Evolutionary conservation across 768 basidiomycete genomes (phyloP), one percentile per base, ranked within the genome.

Genomic region (Hebeloma cylindrosporum): DNA sequence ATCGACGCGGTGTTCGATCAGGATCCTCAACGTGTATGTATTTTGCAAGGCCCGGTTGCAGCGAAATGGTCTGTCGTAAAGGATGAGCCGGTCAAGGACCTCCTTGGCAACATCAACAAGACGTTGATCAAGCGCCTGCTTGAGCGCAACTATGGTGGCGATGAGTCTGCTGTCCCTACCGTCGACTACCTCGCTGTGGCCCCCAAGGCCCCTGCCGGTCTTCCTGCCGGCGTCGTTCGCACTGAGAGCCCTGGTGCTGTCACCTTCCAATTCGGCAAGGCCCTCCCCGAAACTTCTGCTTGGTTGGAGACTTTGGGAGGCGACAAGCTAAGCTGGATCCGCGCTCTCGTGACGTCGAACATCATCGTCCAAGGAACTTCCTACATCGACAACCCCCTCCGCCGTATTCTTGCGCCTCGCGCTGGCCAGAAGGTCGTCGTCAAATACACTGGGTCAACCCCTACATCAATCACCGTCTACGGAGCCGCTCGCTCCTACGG

Each of bases 1-100:
- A 93, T 97, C 52, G 96, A 98, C 50, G 95, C 94, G 10, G 93
- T 99, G 30, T 96, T 98, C 60, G 96, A 98, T 68, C 93, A 95
- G 69, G 96, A 98, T 65, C 95, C 95, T 18, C 91, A 99, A 66
- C 87, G 96, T 50, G 94, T 98, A 20, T 95, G 93, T 60, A 95
- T 99, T 56, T 80, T 99, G 40, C 93, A 96, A 68, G 96, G 96
- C 16, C 96, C 96, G 10, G 87, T 99, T 38, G 93, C 96, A 1
- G 92, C 82, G 50, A 93, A 89, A 66, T 83, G 92, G 66, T 83
- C 91, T 7, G 82, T 72, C 30, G 72, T 82, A 59, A 95, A 93
- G 66, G 93, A 99, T 58, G 92, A 95, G 66, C 93, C 96, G 5
- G 86, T 98, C 64, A 88, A 85, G 56, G 88, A 95, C 22, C 73